Conservation (phyloP, 2,329 filamentous ascomycete species). For the Phaeophleospora eucalypticola region DNA sequence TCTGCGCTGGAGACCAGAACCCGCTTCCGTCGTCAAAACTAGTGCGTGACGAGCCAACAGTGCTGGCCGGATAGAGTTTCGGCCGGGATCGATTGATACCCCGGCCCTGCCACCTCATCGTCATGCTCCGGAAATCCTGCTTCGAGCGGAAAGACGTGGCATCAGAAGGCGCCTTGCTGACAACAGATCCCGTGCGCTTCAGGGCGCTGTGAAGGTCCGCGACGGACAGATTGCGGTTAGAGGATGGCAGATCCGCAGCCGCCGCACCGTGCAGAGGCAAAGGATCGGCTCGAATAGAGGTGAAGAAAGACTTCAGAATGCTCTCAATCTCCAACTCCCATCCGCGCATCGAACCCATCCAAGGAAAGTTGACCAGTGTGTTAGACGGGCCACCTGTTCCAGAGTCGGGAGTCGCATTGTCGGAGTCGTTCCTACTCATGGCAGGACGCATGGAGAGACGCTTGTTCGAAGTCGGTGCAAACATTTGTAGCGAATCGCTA, state of each 20-base stretch:
- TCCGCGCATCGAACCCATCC: conserved; percentile 67
- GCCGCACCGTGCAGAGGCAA: conserved; percentile 78
- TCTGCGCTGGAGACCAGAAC: conserved; percentile 84
- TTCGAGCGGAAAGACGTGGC: conserved; percentile 64
- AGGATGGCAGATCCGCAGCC: conserved; percentile 38
- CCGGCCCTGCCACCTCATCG: conserved; percentile 65
- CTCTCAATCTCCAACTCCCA: conserved; percentile 89
- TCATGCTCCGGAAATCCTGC: conserved; percentile 59
- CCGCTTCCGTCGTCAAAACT: conserved; percentile 89
- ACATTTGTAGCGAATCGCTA: conserved; percentile 1
- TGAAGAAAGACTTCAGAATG: conserved; percentile 89
- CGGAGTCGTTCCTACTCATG: conserved; percentile 31
- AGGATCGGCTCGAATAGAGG: conserved; percentile 80
- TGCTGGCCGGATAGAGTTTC: conserved; percentile 69
- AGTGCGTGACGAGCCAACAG: conserved; percentile 84
- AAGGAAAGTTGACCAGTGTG: conserved; percentile 72
- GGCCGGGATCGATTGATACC: conserved; percentile 76
- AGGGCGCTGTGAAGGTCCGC: conserved; percentile 46
- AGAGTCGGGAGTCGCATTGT: conserved; percentile 34
- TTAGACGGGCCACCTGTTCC: conserved; percentile 57
- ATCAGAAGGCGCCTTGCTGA: conserved; percentile 92
- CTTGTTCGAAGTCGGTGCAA: conserved; percentile 30
- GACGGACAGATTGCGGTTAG: conserved; percentile 57
- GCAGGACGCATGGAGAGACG: conserved; percentile 43
- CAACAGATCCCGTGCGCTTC: conserved; percentile 80